Evolutionary conservation across 345 rosid genomes (phyloP).

Genomic region (Acer yangbiense): DNA sequence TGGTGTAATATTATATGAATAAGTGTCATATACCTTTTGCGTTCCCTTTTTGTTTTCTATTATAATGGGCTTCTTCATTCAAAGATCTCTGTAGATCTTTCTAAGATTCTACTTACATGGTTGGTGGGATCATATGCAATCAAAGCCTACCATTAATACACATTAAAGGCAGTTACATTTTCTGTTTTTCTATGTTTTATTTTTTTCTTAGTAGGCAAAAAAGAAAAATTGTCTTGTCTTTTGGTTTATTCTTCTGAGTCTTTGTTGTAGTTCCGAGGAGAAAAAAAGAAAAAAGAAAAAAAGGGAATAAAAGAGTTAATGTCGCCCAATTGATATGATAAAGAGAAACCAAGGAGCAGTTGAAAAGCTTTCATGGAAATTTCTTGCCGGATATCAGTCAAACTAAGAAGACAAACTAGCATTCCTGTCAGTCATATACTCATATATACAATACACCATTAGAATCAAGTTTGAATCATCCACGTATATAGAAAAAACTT

Average conservation of each 20-base stretch:
- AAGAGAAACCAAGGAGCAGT: slow-evolving; percentile 76
- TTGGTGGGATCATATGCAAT: slow-evolving; percentile 23
- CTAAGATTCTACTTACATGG: slow-evolving; percentile 35
- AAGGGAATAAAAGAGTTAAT: slow-evolving; percentile 52
- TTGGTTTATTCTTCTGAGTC: slow-evolving; percentile 22
- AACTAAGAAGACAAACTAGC: slow-evolving; percentile 37
- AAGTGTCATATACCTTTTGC: slow-evolving; percentile 12
- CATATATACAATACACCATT: slow-evolving; percentile 19
- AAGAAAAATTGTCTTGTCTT: slow-evolving; percentile 12
- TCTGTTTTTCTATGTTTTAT: slow-evolving; percentile 8
- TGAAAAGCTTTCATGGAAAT: slow-evolving; percentile 65
- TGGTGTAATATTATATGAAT: slow-evolving; percentile 22
- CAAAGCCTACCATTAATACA: slow-evolving; percentile 23
- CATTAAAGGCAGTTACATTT: slow-evolving; percentile 32
- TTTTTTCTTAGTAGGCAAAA: neutral
- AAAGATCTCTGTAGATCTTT: slow-evolving; percentile 30
- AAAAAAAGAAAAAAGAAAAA: slow-evolving; percentile 11
- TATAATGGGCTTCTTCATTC: slow-evolving; percentile 11
- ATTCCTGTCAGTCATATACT: slow-evolving; percentile 37
- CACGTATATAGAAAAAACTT: neutral
- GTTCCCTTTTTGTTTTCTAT: slow-evolving; percentile 26
- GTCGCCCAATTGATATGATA: slow-evolving; percentile 65
- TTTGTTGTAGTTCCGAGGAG: slow-evolving; percentile 53
- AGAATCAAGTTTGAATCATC: slow-evolving; percentile 20
- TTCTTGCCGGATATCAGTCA: slow-evolving; percentile 57